Evolutionary conservation across 192 early-diverging fungal genomes (phyloP), one percentile per base, ranked within the genome.

Genomic region (Backusella liffmaniae): DNA sequence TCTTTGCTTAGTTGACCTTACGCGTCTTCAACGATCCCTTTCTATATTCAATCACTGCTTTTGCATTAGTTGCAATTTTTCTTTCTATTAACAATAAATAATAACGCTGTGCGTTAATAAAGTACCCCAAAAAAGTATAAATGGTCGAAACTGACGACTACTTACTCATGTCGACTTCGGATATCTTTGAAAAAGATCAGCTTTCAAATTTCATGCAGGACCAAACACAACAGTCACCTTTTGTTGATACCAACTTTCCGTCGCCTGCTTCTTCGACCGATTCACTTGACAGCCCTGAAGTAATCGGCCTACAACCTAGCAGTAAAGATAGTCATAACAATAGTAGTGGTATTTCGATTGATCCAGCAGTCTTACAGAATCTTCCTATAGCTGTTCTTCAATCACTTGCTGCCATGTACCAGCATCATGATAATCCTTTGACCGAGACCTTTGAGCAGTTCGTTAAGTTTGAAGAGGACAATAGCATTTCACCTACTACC

Each of bases 391-490:
- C 70, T 72, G 70, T 72, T 16, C 70, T 72, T 13, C 39, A 72
- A 18, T 30, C 23, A 15, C 70, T 72, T 70, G 66, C 75, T 16
- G 34, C 70, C 39, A 67, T 76, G 18, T 68, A 70, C 13, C 75
- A 76, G 26, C 76, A 72, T 46, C 76, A 77, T 42, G 35, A 70
- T 44, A 10, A 9, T 23, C 56, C 56, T 62, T 62, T 23, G 9
- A 62, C 26, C 23, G 56, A 62, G 26, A 62, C 70, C 13, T 77
- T 77, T 41, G 73, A 76, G n/a, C 75, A 81, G 23, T 81, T 81
- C 73, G 79, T 76, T 6, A 56, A 41, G 15, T 76, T 77, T 74
- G 79, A 77, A 74, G 79, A 77, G 70, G 72, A 34, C 29, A 67
- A 39, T 15, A 74, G 39, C 21, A 67, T 42, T 65, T 74, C 16